Conservation (phyloP, 73 alveolate genomes). For the Paramecium caudatum region DNA sequence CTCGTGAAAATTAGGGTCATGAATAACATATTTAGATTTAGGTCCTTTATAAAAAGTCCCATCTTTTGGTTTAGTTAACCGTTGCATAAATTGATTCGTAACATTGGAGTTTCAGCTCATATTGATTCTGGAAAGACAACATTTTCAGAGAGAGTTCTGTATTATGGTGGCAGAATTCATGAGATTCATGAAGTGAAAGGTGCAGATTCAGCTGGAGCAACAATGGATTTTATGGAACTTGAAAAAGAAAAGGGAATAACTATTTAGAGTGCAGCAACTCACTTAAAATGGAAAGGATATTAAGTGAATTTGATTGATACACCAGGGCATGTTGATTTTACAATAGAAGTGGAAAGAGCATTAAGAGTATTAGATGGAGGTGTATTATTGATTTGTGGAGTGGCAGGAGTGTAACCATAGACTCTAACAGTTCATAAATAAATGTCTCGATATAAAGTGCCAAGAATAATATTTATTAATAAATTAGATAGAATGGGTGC, state of each 20-base stretch:
- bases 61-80: slow-evolving; percentile 67
- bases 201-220: slow-evolving; percentile 98
- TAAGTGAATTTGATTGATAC: slow-evolving; percentile 96
- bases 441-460: slow-evolving; percentile 95
- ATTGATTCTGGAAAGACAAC: slow-evolving; percentile 98
- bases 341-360: slow-evolving; percentile 99
- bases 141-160: slow-evolving; percentile 95
- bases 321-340: slow-evolving; percentile 99
- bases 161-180: slow-evolving; percentile 94
- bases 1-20: slow-evolving; percentile 44
- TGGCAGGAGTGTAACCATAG: slow-evolving; percentile 96
- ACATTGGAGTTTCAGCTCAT: slow-evolving; percentile 97
- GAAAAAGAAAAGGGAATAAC: slow-evolving; percentile 98
- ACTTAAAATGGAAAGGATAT: slow-evolving; percentile 90
- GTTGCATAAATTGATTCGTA: slow-evolving; percentile 60
- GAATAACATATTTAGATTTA: slow-evolving; percentile 53
- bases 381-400: slow-evolving; percentile 94
- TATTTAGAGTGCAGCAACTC: slow-evolving; percentile 97
- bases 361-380: slow-evolving; percentile 98
- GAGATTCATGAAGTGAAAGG: slow-evolving; percentile 96
- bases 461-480: slow-evolving; percentile 95
- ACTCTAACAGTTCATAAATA: slow-evolving; percentile 96
- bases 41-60: slow-evolving; percentile 38
- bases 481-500: slow-evolving; percentile 98
- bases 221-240: slow-evolving; percentile 98